Evolutionary conservation across 352 stramenopile genomes (phyloP).

Genomic region (Pythium diclinum): DNA sequence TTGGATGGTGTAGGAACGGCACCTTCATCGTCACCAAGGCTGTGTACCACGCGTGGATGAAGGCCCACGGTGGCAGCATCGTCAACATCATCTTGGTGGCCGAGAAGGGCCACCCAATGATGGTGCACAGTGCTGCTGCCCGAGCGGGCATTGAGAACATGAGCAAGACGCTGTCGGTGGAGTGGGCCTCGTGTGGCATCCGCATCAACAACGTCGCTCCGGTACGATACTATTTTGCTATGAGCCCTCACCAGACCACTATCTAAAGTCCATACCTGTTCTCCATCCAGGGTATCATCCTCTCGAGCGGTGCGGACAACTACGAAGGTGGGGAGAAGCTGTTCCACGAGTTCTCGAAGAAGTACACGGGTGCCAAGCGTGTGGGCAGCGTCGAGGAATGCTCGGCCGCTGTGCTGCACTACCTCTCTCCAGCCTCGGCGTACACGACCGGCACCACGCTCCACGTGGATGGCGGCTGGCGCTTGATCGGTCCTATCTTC

Average conservation of each 20-base stretch:
- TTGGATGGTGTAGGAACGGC: slow-evolving; percentile 38
- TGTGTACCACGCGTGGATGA: slow-evolving; percentile 82
- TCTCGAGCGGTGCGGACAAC: slow-evolving; percentile 76
- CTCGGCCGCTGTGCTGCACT: slow-evolving; percentile 82
- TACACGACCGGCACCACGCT: slow-evolving; percentile 91
- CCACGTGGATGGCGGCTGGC: slow-evolving; percentile 86
- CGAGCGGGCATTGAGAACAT: slow-evolving; percentile 91
- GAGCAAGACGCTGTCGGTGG: slow-evolving; percentile 88
- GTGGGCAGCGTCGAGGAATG: slow-evolving; percentile 92
- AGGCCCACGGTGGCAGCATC: slow-evolving; percentile 76
- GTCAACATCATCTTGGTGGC: slow-evolving; percentile 90
- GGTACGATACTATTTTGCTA: slow-evolving; percentile 23
- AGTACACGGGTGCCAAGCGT: slow-evolving; percentile 75
- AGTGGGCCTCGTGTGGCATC: slow-evolving; percentile 91
- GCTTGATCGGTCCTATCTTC: slow-evolving; percentile 59
- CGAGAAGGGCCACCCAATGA: slow-evolving; percentile 86
- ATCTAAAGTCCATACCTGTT: background rate
- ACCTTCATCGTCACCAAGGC: slow-evolving; percentile 87
- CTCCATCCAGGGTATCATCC: slow-evolving; percentile 42
- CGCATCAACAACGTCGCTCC: slow-evolving; percentile 91
- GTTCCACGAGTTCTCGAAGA: slow-evolving; percentile 69
- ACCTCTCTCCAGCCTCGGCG: slow-evolving; percentile 83
- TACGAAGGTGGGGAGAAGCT: slow-evolving; percentile 82
- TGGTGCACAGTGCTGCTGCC: slow-evolving; percentile 83
- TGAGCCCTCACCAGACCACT: background rate